Evolutionary conservation across 1,284 basidiomycete genomes (phyloP).

Genomic region (Pseudozyma thailandica): DNA sequence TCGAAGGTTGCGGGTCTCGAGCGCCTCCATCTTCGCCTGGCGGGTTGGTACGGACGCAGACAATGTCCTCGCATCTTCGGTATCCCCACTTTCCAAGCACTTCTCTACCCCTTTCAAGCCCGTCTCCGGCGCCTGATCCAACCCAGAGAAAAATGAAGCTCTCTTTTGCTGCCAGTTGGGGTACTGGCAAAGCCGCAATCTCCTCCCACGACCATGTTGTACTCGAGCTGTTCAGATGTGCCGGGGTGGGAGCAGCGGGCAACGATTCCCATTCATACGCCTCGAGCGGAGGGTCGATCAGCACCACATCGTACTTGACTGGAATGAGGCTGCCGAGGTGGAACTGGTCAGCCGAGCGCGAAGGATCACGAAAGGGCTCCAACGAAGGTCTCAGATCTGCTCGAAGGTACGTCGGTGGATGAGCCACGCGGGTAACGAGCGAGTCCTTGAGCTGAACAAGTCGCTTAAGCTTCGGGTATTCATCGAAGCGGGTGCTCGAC

Average conservation of each 20-base stretch:
- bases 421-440: slow-evolving; percentile 44
- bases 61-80: slow-evolving; percentile 92
- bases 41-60: slow-evolving; percentile 92
- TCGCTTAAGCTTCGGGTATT: slow-evolving; percentile 71
- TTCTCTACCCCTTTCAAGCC: slow-evolving; percentile 90
- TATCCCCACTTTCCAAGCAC: slow-evolving; percentile 94
- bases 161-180: slow-evolving; percentile 81
- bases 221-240: neutral
- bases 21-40: slow-evolving; percentile 68
- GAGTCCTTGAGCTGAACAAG: slow-evolving; percentile 59
- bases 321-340: slow-evolving; percentile 68
- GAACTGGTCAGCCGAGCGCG: slow-evolving; percentile 24
- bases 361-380: slow-evolving; percentile 21
- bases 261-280: slow-evolving; percentile 62
- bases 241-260: slow-evolving; percentile 18
- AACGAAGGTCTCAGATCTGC: slow-evolving; percentile 52
- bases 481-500: slow-evolving; percentile 82
- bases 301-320: slow-evolving; percentile 88
- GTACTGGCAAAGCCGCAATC: slow-evolving; percentile 82
- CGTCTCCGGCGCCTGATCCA: slow-evolving; percentile 87
- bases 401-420: slow-evolving; percentile 57
- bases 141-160: slow-evolving; percentile 96
- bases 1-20: slow-evolving; percentile 13
- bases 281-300: slow-evolving; percentile 85
- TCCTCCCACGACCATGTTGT: slow-evolving; percentile 80